Evolutionary conservation across 208 protist genomes (phyloP), one percentile per base, ranked within the genome.

Genomic region (Leishmania tarentolae): DNA sequence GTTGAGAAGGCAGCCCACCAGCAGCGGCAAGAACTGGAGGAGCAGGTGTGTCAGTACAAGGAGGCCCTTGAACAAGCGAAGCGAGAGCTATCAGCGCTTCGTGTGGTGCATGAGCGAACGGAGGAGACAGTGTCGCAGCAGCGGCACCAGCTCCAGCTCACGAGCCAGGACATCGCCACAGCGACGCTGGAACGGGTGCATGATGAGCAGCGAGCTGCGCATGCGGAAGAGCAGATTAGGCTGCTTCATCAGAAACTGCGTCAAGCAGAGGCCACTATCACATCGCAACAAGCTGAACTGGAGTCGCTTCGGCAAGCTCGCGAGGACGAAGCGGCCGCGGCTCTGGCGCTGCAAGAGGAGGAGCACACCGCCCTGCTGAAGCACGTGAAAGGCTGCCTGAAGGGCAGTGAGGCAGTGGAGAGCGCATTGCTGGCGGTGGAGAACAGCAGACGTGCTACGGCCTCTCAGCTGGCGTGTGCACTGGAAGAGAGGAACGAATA

Each of bases 371-470:
- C 69, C 9, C 71, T 89, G 50, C 79, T 75, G 9, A 73, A n/a
- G 78, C 86, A 86, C 5, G 87, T 92, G 52, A 80, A 87, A 63
- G 82, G 84, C 24, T 92, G 89, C 71, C 83, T 91, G 70, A 73
- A 83, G 28, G 81, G 84, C 73, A 88, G 87, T 17, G 85, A 88
- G 61, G 75, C 86, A 19, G 69, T 92, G 63, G 89, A 92, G 71
- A 75, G 66, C 35, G 87, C 84, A 31, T 40, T 94, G 31, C 42
- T 87, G 57, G 47, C 68, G 19, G 78, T 81, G 2, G 90, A 91
- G 83, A 73, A 65, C 47, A 47, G 66, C 6, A 80, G 86, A 28
- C 80, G 76, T 0, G 80, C 75, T 7, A 83, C 85, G 11, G 83
- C 76, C 11, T 83, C 74, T 21, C 72, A 81, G 35, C 83, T 89